Base-by-base conservation (phyloP, 495 filamentous ascomycete genomes). In the Podospora didyma region DNA sequence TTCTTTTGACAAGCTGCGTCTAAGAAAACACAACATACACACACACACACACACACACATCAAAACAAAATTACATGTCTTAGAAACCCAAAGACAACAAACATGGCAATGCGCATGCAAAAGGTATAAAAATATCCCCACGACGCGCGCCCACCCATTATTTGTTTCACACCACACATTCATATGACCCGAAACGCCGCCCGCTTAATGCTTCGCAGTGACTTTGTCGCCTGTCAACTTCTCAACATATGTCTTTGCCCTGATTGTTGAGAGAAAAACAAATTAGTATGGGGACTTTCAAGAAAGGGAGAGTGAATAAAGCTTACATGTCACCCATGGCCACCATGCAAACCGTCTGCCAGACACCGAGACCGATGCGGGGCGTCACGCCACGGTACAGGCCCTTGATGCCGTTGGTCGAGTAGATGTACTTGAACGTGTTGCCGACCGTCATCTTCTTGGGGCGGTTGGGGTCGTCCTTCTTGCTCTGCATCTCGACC, bases 321-420 rank as follows among this genome's bases (percentile, higher is more conserved):
- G 86, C 92, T 83, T 75, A 96, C 92, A 96, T 91, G 80, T 98
- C 94, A 79, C 94, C 94, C 79, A 98, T 82, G 68, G 93, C 94
- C 76, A 98, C 94, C 94, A 98, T 98, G 80, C 94, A 98, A 69
- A 98, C 89, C 55, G 94, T 98, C 82, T 98, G 94, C 94, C 94
- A 98, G 77, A 98, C 86, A 62, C 94, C 88, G 53, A 98, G 84
- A 49, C 90, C 95, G 69, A 97, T 89, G 67, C 94, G 85, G 63
- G 94, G 94, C 58, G 92, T 81, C 51, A 98, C 94, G 67, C 94
- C 94, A 62, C 94, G 89, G 81, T 98, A 98, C 59, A 98, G 79
- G 64, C 94, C 94, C 81, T 87, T 89, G 63, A 98, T 55, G 39
- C 94, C 94, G 69, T 96, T 97, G 59, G 75, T 79, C 58, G 82